Evolutionary conservation across 306 rosid species (phyloP).

Genomic region (Vigna hirtella): DNA sequence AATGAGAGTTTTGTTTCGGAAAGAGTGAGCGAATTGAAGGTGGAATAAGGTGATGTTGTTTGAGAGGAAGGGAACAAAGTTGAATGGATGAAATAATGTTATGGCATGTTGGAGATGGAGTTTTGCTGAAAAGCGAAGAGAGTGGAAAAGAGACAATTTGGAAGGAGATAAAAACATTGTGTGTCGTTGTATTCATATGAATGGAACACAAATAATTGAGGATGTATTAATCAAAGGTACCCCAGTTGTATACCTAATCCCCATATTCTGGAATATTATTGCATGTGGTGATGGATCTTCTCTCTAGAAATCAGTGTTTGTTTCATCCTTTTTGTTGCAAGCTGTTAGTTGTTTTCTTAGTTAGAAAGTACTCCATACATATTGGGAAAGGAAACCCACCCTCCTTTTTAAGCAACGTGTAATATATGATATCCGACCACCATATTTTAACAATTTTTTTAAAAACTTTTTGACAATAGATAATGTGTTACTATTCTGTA

Average conservation of each 20-base stretch:
- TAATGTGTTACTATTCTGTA: no score
- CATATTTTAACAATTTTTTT: no score
- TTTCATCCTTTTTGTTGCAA: conserved; percentile 30
- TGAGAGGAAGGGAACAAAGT: conserved; percentile 42
- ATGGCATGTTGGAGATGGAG: conserved; percentile 73
- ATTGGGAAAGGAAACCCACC: background rate
- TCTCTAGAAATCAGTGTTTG: conserved; percentile 38
- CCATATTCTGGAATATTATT: conserved; percentile 17
- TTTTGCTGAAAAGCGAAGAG: conserved; percentile 55
- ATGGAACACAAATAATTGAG: conserved; percentile 52
- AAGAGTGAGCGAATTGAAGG: conserved; percentile 30
- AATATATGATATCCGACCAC: no score
- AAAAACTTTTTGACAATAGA: no score
- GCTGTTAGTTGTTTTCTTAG: background rate
- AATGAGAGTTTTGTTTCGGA: conserved; percentile 42
- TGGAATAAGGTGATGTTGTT: conserved; percentile 37
- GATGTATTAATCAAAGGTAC: conserved; percentile 32
- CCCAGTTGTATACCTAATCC: conserved; percentile 35
- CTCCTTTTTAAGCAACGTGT: no score
- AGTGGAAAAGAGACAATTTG: conserved; percentile 53
- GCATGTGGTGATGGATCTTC: conserved; percentile 22
- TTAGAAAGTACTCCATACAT: background rate
- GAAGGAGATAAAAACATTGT: conserved; percentile 45
- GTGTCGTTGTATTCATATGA: conserved; percentile 55
- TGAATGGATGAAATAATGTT: conserved; percentile 49